These are phyloP conservation scores for Pyrenochaeta sp. DNA, from an alignment of 2,329 filamentous ascomycete species.

Conservation along the genomic window DNA sequence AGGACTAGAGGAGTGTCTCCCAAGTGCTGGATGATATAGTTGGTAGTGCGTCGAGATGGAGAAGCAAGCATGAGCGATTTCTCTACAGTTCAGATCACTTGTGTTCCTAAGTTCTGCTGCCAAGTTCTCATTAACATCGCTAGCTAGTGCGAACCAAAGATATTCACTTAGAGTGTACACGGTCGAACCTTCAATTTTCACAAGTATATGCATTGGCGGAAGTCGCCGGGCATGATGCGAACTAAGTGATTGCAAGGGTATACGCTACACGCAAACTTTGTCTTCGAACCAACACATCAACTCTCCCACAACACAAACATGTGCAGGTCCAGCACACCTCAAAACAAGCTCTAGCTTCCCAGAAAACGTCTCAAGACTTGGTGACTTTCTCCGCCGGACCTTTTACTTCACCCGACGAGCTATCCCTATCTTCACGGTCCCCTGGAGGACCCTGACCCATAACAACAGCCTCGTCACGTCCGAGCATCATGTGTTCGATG, in stretches of 20 bases:
- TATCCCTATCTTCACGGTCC: slow-evolving; percentile 15
- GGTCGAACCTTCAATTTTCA: too few species aligned
- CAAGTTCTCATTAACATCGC: background rate
- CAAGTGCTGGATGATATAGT: slow-evolving; percentile 3
- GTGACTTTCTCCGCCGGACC: slow-evolving; percentile 3
- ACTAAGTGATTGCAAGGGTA: slow-evolving; percentile 15
- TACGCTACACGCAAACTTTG: slow-evolving; percentile 7
- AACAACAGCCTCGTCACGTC: slow-evolving; percentile 49
- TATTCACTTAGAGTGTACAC: too few species aligned
- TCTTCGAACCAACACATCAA: background rate
- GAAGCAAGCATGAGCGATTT: background rate
- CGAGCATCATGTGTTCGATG: slow-evolving; percentile 64
- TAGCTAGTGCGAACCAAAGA: background rate
- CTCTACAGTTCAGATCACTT: background rate
- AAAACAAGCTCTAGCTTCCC: background rate
- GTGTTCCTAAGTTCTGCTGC: background rate
- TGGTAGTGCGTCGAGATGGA: background rate
- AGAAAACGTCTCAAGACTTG: slow-evolving; percentile 1
- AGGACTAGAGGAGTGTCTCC: slow-evolving; percentile 36
- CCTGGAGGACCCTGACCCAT: slow-evolving; percentile 38
- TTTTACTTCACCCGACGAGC: slow-evolving; percentile 6
- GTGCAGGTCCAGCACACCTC: background rate
- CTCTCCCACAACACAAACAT: background rate
- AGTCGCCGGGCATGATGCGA: background rate
- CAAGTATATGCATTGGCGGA: background rate